A percentile compares a stretch with the other conserved stretches of the same genome.
These are phyloP conservation scores for Petrea volubilis DNA, from an alignment of 257 asterid species.

Conservation along the genomic window DNA sequence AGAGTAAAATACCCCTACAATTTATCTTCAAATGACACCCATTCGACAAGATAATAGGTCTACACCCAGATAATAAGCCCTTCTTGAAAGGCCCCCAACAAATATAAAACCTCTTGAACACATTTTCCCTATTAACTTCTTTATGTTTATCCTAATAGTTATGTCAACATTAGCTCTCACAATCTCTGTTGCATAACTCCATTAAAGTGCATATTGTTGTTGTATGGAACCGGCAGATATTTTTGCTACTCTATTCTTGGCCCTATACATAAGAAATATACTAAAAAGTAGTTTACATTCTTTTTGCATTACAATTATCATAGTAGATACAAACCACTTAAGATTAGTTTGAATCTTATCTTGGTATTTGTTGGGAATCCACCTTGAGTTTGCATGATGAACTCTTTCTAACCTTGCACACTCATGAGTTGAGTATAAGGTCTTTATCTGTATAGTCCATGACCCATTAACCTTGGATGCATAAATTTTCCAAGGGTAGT, in stretches of 20 bases:
- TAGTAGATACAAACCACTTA: background rate
- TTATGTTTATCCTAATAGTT: background rate
- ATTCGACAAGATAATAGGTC: background rate
- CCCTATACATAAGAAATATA: background rate
- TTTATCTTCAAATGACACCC: background rate
- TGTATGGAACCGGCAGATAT: background rate
- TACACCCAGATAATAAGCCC: background rate
- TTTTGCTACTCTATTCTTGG: background rate
- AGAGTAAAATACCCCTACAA: background rate
- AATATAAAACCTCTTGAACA: background rate
- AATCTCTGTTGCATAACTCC: background rate
- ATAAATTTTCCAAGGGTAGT: too few species aligned
- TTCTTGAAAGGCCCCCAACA: background rate
- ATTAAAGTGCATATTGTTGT: background rate
- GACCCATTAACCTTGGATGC: background rate
- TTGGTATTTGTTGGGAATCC: background rate
- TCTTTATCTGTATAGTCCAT: background rate
- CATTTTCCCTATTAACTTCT: background rate
- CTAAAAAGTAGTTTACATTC: background rate
- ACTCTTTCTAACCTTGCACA: background rate
- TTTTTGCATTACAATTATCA: background rate
- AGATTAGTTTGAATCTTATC: background rate
- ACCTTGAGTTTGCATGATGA: background rate
- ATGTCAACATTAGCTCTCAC: background rate
- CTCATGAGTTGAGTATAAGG: background rate